Evolutionary conservation across 2,329 filamentous ascomycete species (phyloP).

Genomic region (Bimuria novae-zelandiae): DNA sequence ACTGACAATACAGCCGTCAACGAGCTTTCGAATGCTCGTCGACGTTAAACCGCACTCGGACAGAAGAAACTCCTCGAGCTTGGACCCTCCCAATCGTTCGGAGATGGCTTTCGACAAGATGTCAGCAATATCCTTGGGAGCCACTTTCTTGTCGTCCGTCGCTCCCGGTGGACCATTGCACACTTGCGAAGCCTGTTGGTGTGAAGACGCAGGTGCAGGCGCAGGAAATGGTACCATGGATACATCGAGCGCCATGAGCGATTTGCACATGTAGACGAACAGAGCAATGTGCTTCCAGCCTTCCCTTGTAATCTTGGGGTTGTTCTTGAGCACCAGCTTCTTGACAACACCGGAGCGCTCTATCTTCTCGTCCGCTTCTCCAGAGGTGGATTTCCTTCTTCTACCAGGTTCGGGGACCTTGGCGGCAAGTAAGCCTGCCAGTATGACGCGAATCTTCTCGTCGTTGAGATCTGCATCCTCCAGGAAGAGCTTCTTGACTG

Average conservation of each 20-base stretch:
- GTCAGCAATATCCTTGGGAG: conserved; percentile 60
- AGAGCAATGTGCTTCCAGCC: conserved; percentile 91
- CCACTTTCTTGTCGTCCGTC: conserved; percentile 15
- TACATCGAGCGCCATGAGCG: conserved; percentile 82
- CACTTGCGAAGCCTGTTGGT: conserved; percentile 20
- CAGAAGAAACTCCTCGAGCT: conserved; percentile 81
- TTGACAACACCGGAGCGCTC: conserved; percentile 76
- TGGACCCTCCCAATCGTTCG: conserved; percentile 74
- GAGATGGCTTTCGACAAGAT: conserved; percentile 76
- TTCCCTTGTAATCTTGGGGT: conserved; percentile 77
- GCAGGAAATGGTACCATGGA: conserved; percentile 75
- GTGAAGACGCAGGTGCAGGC: conserved; percentile 14
- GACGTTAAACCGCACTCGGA: conserved; percentile 76
- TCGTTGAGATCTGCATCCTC: conserved; percentile 88
- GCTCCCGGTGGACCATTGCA: conserved; percentile 17
- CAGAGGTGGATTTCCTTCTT: conserved; percentile 26
- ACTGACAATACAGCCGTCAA: conserved; percentile 81
- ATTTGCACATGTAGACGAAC: conserved; percentile 88
- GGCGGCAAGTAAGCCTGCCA: conserved; percentile 82
- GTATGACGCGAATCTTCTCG: conserved; percentile 81
- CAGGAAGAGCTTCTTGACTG: conserved; percentile 81
- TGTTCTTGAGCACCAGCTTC: conserved; percentile 86
- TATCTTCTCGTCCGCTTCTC: conserved; percentile 30
- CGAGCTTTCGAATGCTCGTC: conserved; percentile 72
- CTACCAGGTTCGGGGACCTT: conserved; percentile 67